Evolutionary conservation across 371 early-diverging fungal genomes (phyloP), one percentile per base, ranked within the genome.

Genomic region (Syncephalastrum monosporum): DNA sequence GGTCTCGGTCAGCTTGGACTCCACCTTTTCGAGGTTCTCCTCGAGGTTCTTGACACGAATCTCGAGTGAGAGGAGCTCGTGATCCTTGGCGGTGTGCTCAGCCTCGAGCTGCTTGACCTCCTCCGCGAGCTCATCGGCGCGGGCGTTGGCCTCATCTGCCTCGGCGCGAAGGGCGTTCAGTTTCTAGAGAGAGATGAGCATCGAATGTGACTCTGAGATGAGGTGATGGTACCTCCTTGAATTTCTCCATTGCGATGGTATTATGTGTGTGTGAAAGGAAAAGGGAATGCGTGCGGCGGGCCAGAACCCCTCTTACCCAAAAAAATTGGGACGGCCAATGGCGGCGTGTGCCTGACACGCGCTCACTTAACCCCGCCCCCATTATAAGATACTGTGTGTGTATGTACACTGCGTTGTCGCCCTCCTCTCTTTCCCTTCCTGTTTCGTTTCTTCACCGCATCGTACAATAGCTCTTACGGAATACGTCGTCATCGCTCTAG

Each of bases 71-170:
- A 81, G 75, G 50, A 90, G 63, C 55, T 90, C 91, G 64, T 89
- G 90, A 52, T 91, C 91, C 71, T 91, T 91, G 55, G 77, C 64
- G 15, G 73, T 85, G 55, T 83, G 80, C 63, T 86, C 82, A 42
- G 77, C 77, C 65, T 82, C 72, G 16, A 84, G 66, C 61, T 76
- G 74, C 82, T 91, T 92, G 67, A 81, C 74, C 43, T 81, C 73
- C 33, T 61, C 67, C 68, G 87, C 88, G 50, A 87, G 82, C 42
- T 81, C 74, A 50, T 91, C 91, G 52, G 89, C 90, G 43, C 82
- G 81, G 49, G 76, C 78, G 57, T 62, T 72, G 54, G 87, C 83
- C 12, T 71, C 77, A 45, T 93, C 92, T 56, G 87, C 79, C 72
- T 91, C 88, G 48, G 82, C 74, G 59, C 92, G 90, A 57, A 90